Evolutionary conservation across 2,329 filamentous ascomycete genomes (phyloP).

Genomic region (Stemphylium beticola): DNA sequence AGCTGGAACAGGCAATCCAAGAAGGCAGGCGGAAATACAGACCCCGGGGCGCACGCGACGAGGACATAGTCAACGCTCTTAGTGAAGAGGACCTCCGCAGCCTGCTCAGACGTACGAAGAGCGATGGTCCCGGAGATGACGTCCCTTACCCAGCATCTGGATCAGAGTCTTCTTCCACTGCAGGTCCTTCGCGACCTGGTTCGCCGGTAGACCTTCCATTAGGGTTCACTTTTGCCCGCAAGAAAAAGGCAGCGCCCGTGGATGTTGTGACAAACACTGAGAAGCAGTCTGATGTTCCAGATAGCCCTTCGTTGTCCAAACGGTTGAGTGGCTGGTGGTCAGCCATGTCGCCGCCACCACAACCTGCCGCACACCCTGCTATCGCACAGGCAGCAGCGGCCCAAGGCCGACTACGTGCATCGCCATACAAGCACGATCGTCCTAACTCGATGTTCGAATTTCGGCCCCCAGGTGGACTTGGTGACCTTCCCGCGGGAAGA

Average conservation of each 20-base stretch:
- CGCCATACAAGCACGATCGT: slow-evolving; percentile 31
- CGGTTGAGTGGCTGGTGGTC: slow-evolving; percentile 48
- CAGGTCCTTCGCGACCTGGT: slow-evolving; percentile 31
- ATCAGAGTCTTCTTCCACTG: slow-evolving; percentile 41
- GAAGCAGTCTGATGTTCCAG: slow-evolving; percentile 20
- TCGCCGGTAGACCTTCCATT: slow-evolving; percentile 37
- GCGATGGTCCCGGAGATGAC: slow-evolving; percentile 19
- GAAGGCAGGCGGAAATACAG: slow-evolving; percentile 59
- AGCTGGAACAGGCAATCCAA: slow-evolving; percentile 74
- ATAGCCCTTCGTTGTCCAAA: slow-evolving; percentile 39
- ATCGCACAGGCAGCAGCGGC: slow-evolving; percentile 10
- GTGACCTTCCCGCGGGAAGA: slow-evolving; percentile 19
- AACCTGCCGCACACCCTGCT: slow-evolving; percentile 4
- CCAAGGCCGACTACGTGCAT: slow-evolving; percentile 16
- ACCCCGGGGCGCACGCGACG: slow-evolving; percentile 37
- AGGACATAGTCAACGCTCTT: slow-evolving; percentile 48
- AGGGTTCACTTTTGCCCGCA: slow-evolving; percentile 37
- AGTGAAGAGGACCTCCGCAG: slow-evolving; percentile 56
- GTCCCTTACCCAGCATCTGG: slow-evolving; percentile 29
- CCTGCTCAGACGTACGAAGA: slow-evolving; percentile 46
- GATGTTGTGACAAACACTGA: slow-evolving; percentile 9
- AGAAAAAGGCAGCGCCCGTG: slow-evolving; percentile 19
- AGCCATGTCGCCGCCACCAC: slow-evolving; percentile 29
- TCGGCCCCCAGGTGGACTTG: slow-evolving; percentile 33
- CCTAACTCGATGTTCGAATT: slow-evolving; percentile 49